Percentiles rank a stretch among this genome's conserved stretches.
phyloP scores from a whole-genome alignment of 345 rosid species.

The Clarkia xantiana region DNA sequence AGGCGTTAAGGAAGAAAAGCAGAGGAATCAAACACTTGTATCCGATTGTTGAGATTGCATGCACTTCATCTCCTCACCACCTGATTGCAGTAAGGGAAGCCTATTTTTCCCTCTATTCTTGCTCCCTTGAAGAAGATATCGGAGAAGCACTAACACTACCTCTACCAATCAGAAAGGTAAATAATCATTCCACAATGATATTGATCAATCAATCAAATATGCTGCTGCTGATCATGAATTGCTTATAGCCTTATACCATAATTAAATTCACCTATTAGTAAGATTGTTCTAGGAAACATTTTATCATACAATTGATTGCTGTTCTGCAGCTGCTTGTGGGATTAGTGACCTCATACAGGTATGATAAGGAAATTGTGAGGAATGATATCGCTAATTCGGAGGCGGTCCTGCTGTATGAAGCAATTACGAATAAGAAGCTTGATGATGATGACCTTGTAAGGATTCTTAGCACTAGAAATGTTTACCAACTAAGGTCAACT shows the following conservation, averaged over 20 bases:
- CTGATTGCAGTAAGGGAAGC: slow-evolving; percentile 56
- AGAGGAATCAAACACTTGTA: slow-evolving; percentile 31
- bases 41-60: slow-evolving; percentile 62
- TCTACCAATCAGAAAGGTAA: slow-evolving; percentile 43
- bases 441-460: slow-evolving; percentile 46
- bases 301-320: neutral
- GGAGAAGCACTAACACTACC: slow-evolving; percentile 25
- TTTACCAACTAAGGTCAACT: slow-evolving; percentile 59
- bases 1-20: slow-evolving; percentile 31
- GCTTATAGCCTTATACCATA: too few relatives aligned
- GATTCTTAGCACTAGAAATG: slow-evolving; percentile 54
- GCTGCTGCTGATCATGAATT: too few relatives aligned
- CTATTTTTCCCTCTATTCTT: slow-evolving; percentile 46
- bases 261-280: too few relatives aligned
- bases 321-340: slow-evolving; percentile 43
- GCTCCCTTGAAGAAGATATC: slow-evolving; percentile 77
- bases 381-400: slow-evolving; percentile 42
- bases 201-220: too few relatives aligned
- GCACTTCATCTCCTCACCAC: slow-evolving; percentile 62
- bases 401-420: slow-evolving; percentile 45
- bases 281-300: too few relatives aligned
- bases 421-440: slow-evolving; percentile 38
- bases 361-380: slow-evolving; percentile 48
- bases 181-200: too few relatives aligned
- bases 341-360: slow-evolving; percentile 62